A percentile compares a stretch with the other conserved stretches of the same genome.
Evolutionary conservation across 1,284 basidiomycete genomes (phyloP).

Genomic region (Puccinia triticina): DNA sequence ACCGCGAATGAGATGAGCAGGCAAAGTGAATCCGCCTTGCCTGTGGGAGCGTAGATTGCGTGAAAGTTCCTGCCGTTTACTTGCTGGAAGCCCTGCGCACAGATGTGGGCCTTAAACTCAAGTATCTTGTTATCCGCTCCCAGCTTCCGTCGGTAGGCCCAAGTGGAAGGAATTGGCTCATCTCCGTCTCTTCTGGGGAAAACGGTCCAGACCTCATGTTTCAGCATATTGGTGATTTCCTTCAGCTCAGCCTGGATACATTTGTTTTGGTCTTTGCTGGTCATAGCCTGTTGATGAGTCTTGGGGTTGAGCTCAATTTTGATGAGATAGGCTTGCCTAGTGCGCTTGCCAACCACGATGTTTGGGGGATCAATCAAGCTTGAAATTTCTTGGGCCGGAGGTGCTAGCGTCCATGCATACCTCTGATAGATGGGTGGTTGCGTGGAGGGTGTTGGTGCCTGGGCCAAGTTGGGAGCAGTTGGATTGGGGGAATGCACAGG

Average conservation of each 20-base stretch:
- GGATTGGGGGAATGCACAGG: too few relatives aligned
- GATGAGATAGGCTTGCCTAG: not conserved
- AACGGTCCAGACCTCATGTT: not conserved
- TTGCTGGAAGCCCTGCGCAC: conserved; percentile 7
- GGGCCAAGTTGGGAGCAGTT: too few relatives aligned
- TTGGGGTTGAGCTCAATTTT: not conserved
- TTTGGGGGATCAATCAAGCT: not conserved
- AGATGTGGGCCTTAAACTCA: conserved; percentile 1
- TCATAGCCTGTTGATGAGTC: not conserved
- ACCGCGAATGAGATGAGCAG: too few relatives aligned
- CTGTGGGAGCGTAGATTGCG: not conserved
- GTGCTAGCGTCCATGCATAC: not conserved
- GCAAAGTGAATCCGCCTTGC: too few relatives aligned
- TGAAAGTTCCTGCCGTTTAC: not conserved
- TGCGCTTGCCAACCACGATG: not conserved
- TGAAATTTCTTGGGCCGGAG: not conserved
- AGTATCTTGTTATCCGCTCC: not conserved
- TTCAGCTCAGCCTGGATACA: not conserved
- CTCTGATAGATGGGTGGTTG: not conserved
- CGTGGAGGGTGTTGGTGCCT: too few relatives aligned
- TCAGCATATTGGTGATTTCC: not conserved
- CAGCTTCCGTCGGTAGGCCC: not conserved
- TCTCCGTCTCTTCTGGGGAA: not conserved
- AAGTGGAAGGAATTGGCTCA: not conserved
- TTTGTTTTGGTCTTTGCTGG: not conserved